A percentile compares a stretch with the other conserved stretches of the same genome.
Evolutionary conservation across 148 eudicot genomes (phyloP).

Genomic region (Diospyros lotus): DNA sequence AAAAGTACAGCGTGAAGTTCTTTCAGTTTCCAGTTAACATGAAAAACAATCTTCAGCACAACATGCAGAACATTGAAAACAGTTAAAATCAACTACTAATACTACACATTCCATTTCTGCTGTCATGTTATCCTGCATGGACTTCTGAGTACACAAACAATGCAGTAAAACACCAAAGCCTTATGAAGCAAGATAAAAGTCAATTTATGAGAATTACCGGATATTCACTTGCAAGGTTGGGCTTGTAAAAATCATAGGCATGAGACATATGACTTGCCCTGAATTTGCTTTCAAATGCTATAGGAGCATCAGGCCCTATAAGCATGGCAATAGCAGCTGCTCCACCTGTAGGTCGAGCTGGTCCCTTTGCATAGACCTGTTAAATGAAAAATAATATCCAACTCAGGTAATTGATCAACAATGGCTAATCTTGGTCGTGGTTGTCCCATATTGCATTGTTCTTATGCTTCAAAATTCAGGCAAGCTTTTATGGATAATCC

Average conservation of each 20-base stretch:
- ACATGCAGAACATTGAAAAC: background rate
- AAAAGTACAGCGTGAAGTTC: no score
- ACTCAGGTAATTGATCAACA: background rate
- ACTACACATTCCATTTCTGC: background rate
- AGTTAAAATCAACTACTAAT: no score
- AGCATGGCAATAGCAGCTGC: constrained; percentile 98
- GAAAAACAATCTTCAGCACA: background rate
- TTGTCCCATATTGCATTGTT: background rate
- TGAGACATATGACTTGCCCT: constrained; percentile 96
- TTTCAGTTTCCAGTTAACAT: background rate
- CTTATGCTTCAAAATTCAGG: background rate
- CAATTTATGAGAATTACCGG: constrained; percentile 49
- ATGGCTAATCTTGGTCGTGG: background rate
- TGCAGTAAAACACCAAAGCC: background rate
- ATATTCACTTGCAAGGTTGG: constrained; percentile 96
- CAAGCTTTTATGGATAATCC: background rate
- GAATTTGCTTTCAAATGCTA: constrained; percentile 89
- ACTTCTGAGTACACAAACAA: background rate
- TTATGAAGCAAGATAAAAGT: background rate
- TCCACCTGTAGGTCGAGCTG: constrained; percentile 98
- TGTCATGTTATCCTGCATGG: background rate
- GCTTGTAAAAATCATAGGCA: constrained; percentile 97
- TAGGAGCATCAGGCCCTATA: constrained; percentile 92
- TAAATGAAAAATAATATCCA: background rate
- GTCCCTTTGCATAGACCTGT: constrained; percentile 97